These are phyloP conservation scores for Trichoderma pleuroti DNA, from an alignment of 2,329 filamentous ascomycete species.

Conservation along the genomic window DNA sequence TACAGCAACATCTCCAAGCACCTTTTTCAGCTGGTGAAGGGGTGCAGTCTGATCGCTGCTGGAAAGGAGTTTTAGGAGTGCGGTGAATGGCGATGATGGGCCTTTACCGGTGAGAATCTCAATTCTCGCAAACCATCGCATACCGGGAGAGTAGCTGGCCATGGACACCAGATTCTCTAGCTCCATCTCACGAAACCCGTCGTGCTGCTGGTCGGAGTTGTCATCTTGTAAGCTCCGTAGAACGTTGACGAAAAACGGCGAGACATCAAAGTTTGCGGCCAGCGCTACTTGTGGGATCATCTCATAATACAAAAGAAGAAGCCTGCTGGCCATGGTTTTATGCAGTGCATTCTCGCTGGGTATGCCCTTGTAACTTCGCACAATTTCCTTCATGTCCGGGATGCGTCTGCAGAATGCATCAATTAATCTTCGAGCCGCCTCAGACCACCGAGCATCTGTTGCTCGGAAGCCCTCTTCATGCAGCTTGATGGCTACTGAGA, in stretches of 20 bases:
- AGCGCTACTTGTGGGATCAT: slow-evolving; percentile 74
- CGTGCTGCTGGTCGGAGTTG: slow-evolving; percentile 46
- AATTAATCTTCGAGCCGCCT: slow-evolving; percentile 63
- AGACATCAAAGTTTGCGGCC: slow-evolving; percentile 84
- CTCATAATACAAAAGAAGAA: slow-evolving; percentile 83
- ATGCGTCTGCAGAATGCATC: slow-evolving; percentile 75
- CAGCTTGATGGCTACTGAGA: slow-evolving; percentile 60
- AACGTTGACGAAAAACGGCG: slow-evolving; percentile 66
- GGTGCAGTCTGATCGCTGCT: slow-evolving; percentile 29
- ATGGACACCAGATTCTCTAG: slow-evolving; percentile 78
- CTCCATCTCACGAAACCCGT: slow-evolving; percentile 64
- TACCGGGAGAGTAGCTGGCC: slow-evolving; percentile 73
- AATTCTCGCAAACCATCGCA: slow-evolving; percentile 84
- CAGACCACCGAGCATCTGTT: slow-evolving; percentile 57
- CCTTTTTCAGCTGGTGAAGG: slow-evolving; percentile 46
- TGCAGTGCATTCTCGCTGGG: slow-evolving; percentile 68
- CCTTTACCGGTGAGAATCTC: slow-evolving; percentile 51
- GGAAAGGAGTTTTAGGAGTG: slow-evolving; percentile 54
- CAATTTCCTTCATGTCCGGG: slow-evolving; percentile 77
- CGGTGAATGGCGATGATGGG: slow-evolving; percentile 62
- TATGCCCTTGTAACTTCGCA: slow-evolving; percentile 68
- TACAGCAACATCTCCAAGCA: slow-evolving; percentile 58
- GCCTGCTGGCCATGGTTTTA: slow-evolving; percentile 71
- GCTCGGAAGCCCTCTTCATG: slow-evolving; percentile 47
- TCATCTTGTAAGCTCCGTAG: slow-evolving; percentile 59